A percentile compares a stretch with the other conserved stretches of the same genome.
Conservation (phyloP, 768 basidiomycete species). For the Gloeostereum incarnatum region DNA sequence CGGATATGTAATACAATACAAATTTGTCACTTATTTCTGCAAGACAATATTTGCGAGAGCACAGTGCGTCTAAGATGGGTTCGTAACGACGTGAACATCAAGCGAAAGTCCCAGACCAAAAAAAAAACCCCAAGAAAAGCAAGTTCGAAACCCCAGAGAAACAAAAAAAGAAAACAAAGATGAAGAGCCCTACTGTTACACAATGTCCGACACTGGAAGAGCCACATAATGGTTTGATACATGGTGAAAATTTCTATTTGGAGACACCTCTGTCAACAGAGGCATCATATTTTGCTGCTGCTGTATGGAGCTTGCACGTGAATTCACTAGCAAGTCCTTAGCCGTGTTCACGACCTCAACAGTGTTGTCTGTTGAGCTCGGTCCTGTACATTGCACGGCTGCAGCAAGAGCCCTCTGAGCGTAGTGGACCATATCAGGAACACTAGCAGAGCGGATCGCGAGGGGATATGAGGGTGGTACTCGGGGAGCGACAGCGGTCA, state of each 20-base stretch:
- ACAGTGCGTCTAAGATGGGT: too few species aligned
- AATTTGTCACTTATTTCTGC: not conserved
- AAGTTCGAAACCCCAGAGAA: slow-evolving; percentile 15
- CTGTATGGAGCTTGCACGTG: not conserved
- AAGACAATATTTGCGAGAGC: too few species aligned
- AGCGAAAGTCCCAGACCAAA: slow-evolving; percentile 17
- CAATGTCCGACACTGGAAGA: slow-evolving; percentile 7
- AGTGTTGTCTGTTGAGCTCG: slow-evolving; percentile 62
- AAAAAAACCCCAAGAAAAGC: slow-evolving; percentile 10
- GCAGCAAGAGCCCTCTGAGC: slow-evolving; percentile 67
- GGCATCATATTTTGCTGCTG: slow-evolving; percentile 1
- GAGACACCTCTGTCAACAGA: not conserved
- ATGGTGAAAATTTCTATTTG: not conserved
- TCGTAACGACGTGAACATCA: slow-evolving; percentile 14
- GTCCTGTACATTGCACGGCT: slow-evolving; percentile 71
- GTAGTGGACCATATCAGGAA: slow-evolving; percentile 41
- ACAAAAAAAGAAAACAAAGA: slow-evolving; percentile 17
- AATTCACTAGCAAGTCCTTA: not conserved
- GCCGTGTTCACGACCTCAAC: slow-evolving; percentile 78
- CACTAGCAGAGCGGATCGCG: slow-evolving; percentile 39
- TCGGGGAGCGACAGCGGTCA: slow-evolving; percentile 43
- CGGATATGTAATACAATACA: slow-evolving; percentile 14
- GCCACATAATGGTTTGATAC: not conserved
- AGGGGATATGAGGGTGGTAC: slow-evolving; percentile 27
- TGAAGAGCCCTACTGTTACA: slow-evolving; percentile 13